Conservation (phyloP, 2,329 filamentous ascomycete genomes). For the Colletotrichum eleusines region DNA sequence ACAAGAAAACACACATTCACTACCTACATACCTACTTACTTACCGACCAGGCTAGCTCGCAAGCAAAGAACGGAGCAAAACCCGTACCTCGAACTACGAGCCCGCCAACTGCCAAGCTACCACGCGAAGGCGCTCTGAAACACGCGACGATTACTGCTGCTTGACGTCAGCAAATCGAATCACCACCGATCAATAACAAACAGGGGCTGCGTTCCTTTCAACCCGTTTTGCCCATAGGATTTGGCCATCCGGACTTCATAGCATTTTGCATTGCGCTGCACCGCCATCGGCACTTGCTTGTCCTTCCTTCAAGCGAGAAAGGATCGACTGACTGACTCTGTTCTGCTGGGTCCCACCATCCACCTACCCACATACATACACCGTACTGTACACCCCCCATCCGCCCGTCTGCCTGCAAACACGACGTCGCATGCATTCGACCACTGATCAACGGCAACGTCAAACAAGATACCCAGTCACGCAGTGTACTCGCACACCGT, state of each 20-base stretch:
- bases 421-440: constrained; percentile 38
- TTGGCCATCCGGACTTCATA: constrained; percentile 16
- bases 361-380: no score
- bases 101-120: neutral
- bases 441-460: constrained; percentile 26
- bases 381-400: neutral
- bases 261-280: constrained; percentile 16
- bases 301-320: neutral
- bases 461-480: constrained; percentile 33
- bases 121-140: constrained; percentile 34
- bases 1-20: neutral
- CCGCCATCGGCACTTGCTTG: constrained; percentile 6
- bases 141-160: constrained; percentile 23
- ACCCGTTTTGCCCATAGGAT: constrained; percentile 6
- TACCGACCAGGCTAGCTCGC: neutral
- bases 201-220: neutral
- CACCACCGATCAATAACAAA: neutral
- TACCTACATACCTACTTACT: no score
- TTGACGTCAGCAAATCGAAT: constrained; percentile 32
- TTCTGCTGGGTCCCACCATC: neutral
- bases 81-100: constrained; percentile 3
- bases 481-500: constrained; percentile 25
- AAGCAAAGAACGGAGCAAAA: constrained; percentile 11
- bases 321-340: constrained; percentile 17
- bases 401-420: constrained; percentile 8